phyloP scores from a whole-genome alignment of 345 rosid species.

The Limnanthes douglasii region DNA sequence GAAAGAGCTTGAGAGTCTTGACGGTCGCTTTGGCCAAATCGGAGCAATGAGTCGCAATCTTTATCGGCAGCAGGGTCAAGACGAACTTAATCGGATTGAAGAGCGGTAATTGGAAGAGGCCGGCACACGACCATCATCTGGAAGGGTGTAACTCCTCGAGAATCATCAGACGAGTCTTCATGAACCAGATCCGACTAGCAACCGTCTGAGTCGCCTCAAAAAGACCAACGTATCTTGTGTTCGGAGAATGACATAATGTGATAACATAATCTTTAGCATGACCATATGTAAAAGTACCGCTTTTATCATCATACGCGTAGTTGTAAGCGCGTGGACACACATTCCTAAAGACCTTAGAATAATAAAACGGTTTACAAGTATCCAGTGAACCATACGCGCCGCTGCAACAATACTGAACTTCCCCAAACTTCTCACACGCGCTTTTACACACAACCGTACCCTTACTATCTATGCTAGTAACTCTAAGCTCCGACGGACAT shows the following conservation, averaged over 20 bases:
- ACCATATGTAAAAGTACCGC: slow-evolving; percentile 63
- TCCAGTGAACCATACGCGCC: slow-evolving; percentile 42
- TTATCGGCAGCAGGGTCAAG: no score
- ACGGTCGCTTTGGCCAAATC: no score
- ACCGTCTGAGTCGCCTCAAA: no score
- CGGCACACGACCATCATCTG: no score
- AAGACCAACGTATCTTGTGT: slow-evolving; percentile 56
- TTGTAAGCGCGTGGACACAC: slow-evolving; percentile 65
- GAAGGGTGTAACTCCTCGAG: no score
- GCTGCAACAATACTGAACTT: slow-evolving; percentile 54
- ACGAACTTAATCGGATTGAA: no score
- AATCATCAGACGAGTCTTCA: no score
- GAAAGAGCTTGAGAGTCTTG: no score
- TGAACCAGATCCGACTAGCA: no score
- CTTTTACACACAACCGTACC: slow-evolving; percentile 46
- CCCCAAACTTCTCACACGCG: slow-evolving; percentile 52
- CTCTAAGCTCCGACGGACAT: slow-evolving; percentile 56
- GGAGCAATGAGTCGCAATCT: no score
- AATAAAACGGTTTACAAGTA: slow-evolving; percentile 40
- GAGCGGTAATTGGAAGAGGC: no score
- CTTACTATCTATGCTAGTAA: slow-evolving; percentile 15
- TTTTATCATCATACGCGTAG: slow-evolving; percentile 65
- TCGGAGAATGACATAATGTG: slow-evolving; percentile 56
- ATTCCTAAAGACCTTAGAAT: slow-evolving; percentile 38
- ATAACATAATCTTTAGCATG: slow-evolving; percentile 35